Base-by-base conservation (phyloP, 2,329 filamentous ascomycete genomes). In the Thielaviopsis populi region DNA sequence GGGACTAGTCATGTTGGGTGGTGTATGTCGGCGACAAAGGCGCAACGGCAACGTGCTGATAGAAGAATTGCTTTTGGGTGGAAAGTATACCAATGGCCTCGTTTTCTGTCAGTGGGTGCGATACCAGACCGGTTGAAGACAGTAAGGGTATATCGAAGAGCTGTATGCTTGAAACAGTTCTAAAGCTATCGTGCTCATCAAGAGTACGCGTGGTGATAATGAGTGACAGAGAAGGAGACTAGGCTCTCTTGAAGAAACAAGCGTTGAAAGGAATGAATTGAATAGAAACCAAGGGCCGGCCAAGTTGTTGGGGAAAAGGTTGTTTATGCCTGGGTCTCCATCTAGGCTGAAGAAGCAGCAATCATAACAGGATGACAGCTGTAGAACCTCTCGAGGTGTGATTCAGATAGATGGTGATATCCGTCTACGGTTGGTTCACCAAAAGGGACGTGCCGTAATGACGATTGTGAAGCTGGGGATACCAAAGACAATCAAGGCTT, bases 1-100 rank as follows among this genome's bases (percentile, higher is more conserved):
- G 63, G 73, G 69, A 66, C 70, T 74, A 65, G 75, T 75, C 78
- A 81, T 80, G 65, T 68, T 73, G 69, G 27, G 41, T 41, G 22
- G 37, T 24, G 40, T 60, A 15, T 33, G 11, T 33, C 48, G 40
- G 27, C 7, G 62, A 13, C 58, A 43, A 61, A 37, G 19, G 19
- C 19, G 19, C 53, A 48, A 48, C 27, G 41, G 19, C 53, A 48
- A 48, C 27, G 41, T n/a, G 48, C 15, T 33, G 17, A 8, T 56
- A 15, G 3, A 37, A 37, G 3, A 27, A 30, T 17, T 30, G 8
- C 17, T 17, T 37, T 30, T n/a, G 24, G 50, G 17, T 19, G 53
- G 15, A 2, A 19, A 46, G 22, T 30, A 37, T 37, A 10, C n/a
- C 27, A 19, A 27, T 17, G 33, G 27, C 2, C 17, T 56, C 24